phyloP scores from a whole-genome alignment of 495 filamentous ascomycete species.

The Aspergillus sparsus region DNA sequence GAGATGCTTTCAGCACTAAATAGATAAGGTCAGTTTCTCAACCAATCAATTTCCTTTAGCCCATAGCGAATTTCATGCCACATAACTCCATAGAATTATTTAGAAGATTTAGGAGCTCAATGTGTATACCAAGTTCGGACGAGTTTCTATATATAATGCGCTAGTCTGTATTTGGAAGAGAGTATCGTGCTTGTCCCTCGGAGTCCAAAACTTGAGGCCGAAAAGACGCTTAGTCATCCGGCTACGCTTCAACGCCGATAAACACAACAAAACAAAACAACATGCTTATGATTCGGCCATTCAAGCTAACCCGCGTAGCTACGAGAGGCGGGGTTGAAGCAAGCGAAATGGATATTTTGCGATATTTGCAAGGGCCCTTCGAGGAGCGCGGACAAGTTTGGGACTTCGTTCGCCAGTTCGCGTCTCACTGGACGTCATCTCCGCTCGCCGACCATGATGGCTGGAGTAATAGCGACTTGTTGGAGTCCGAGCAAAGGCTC shows the following conservation, averaged over 20 bases:
- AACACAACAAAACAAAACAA: too few species aligned
- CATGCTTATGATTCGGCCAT: neutral
- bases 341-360: neutral
- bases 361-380: neutral
- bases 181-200: too few species aligned
- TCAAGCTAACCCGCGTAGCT: neutral
- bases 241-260: too few species aligned
- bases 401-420: neutral
- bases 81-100: too few species aligned
- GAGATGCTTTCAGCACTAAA: too few species aligned
- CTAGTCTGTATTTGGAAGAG: too few species aligned
- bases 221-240: slow-evolving; percentile 1
- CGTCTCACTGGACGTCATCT: neutral
- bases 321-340: neutral
- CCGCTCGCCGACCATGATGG: neutral
- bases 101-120: too few species aligned
- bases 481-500: neutral
- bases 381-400: neutral
- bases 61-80: too few species aligned
- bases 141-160: too few species aligned
- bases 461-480: neutral
- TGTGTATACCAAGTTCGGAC: too few species aligned
- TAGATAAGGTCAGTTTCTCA: too few species aligned
- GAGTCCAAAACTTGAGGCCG: slow-evolving; percentile 1
- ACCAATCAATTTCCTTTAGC: too few species aligned